These are phyloP conservation scores for Cladosporium sp. DNA, from an alignment of 2,329 filamentous ascomycete genomes.

Conservation along the genomic window DNA sequence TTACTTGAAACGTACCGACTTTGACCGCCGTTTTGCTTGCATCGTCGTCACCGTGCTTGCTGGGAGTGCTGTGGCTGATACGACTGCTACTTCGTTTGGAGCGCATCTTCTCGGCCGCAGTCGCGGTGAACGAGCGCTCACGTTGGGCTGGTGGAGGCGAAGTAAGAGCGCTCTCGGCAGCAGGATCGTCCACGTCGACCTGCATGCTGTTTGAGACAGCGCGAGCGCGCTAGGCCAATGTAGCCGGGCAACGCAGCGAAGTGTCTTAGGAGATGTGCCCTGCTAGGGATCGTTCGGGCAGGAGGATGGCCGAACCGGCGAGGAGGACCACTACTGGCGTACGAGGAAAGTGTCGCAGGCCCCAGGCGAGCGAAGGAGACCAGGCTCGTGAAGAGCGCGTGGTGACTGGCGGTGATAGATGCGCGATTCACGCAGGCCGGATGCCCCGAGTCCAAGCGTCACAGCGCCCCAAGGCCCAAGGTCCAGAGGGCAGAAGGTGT, in stretches of 20 bases:
- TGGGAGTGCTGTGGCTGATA: conserved; percentile 67
- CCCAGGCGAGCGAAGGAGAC: neutral
- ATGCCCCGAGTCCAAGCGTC: neutral
- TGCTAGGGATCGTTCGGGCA: neutral
- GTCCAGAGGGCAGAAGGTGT: no score
- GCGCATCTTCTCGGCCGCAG: conserved; percentile 14
- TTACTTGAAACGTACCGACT: conserved; percentile 62
- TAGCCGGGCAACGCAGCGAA: conserved; percentile 5
- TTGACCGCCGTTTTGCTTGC: conserved; percentile 75
- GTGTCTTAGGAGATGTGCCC: neutral
- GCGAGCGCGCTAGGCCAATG: conserved; percentile 5
- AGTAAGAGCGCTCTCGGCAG: neutral
- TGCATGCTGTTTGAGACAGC: conserved; percentile 8
- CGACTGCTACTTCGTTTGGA: conserved; percentile 64
- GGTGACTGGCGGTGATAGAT: neutral
- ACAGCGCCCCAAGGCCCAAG: no score
- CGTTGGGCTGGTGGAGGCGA: neutral
- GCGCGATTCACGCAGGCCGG: neutral
- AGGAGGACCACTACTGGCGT: neutral
- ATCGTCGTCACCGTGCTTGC: conserved; percentile 84
- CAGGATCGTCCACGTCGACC: conserved; percentile 8
- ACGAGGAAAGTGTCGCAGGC: neutral
- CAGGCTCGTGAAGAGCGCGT: neutral
- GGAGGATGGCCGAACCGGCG: neutral
- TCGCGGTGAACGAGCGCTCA: conserved; percentile 3